Evolutionary conservation across 2,329 filamentous ascomycete species (phyloP), one percentile per base, ranked within the genome.

Genomic region (Acrocalymma vagum): DNA sequence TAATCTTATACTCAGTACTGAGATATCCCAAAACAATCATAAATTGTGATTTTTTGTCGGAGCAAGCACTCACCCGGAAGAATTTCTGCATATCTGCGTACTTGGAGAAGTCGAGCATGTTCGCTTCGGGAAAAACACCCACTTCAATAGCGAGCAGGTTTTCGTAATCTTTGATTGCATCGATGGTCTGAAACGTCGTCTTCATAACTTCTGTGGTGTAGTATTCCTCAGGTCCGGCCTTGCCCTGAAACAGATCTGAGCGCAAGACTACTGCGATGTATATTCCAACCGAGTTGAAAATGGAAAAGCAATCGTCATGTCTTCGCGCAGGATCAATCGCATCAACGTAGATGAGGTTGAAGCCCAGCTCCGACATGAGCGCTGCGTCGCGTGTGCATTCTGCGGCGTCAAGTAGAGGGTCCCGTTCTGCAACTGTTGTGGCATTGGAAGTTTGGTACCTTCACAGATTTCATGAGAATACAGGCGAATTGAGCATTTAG

Each of bases 381-480:
- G 47, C 47, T n/a, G 47, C 50, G 29, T 53, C 50, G 7, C 50
- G 42, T n/a, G 33, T 45, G 23, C 50, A 53, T 15, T 33, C 40
- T 23, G 45, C 24, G 16, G 21, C 28, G 21, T 53, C 35, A 6
- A 27, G 39, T 10, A 49, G 38, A 32, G 34, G 25, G 17, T 52
- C 45, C 45, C 42, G 40, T 11, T 34, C 29, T n/a, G 33, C 37
- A 20, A 29, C 21, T n/a, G 38, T 37, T 13, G 48, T 45, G 10
- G 37, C 45, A 14, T 51, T 51, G 3, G 48, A 47, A 17, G 32
- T 31, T 9, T 24, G 31, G 37, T 51, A 51, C 39, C 43, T 67
- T 25, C 13, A 30, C 9, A 25, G n/a, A 4, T 30, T 11, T 20
- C 20, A 5, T 9, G 4, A 11, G 8, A 11, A 15, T 6, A 10